Evolutionary conservation across 768 basidiomycete genomes (phyloP), one percentile per base, ranked within the genome.

Genomic region (Guyanaporus albipodus): DNA sequence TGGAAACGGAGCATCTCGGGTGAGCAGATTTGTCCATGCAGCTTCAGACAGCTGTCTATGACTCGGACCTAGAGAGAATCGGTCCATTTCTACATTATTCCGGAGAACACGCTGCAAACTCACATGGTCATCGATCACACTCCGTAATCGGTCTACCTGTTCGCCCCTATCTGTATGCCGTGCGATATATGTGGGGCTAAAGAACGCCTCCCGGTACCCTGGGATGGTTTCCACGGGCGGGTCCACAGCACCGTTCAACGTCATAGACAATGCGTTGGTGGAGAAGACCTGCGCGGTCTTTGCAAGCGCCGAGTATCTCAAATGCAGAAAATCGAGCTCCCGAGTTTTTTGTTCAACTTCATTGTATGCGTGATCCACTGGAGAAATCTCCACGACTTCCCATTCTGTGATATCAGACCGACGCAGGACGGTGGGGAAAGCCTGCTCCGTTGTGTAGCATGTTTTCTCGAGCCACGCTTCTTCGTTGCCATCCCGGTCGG

Each of bases 1-100:
- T 98, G 94, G 77, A 97, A 97, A 5, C 83, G 78, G n/a, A 86
- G 70, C 77, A 96, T 95, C 63, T 93, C 91, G 11, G 81, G 77
- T 0, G 89, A 80, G 61, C 91, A 93, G 24, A 95, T 69, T 36
- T 81, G 75, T 2, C 82, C 83, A 61, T 98, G 93, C 6, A 97
- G 75, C 55, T 79, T 81, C 43, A 97, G 74, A 60, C 91, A 93
- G 43, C 78, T 80, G 52, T 92, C 87, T 39, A 97, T 87, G 39
- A 85, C 79, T 36, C 83, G 81, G 27, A 87, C 82, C 82, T 91
- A 55, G 32, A 47, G 35, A 22, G 35, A n/a, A 34, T 47, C 24
- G 32, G 42, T 38, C 23, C 7, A n/a, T 52, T 38, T 8, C 11
- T n/a, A 4, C 22, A n/a, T 41, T 28, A 29, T 22, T 15, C n/a